A percentile compares a stretch with the other conserved stretches of the same genome.
Evolutionary conservation across 139 green algal genomes (phyloP).

Genomic region (Coelastrella sp.): DNA sequence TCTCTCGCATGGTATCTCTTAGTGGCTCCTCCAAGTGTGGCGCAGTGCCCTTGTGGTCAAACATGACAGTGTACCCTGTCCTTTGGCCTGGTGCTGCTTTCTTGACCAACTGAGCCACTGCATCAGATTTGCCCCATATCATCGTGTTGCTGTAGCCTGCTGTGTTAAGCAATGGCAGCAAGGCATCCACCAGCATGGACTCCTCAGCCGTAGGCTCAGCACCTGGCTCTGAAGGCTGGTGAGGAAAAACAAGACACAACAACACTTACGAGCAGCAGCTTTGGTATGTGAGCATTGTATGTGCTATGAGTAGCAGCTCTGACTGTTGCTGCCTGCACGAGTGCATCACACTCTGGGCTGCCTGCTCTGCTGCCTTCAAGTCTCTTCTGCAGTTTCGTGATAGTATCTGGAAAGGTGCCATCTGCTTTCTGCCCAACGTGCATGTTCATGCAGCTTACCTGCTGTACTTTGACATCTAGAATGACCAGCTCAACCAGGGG

Average conservation of each 20-base stretch:
- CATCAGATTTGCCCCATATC: constrained; percentile 62
- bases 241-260: too few species aligned
- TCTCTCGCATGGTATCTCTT: background rate
- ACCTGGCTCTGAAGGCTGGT: background rate
- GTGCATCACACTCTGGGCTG: too few species aligned
- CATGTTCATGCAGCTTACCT: background rate
- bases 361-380: too few species aligned
- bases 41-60: background rate
- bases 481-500: background rate
- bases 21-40: constrained; percentile 6
- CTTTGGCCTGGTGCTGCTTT: constrained; percentile 17
- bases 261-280: too few species aligned
- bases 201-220: background rate
- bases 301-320: too few species aligned
- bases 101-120: constrained; percentile 44
- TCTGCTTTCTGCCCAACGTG: too few species aligned
- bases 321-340: too few species aligned
- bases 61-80: constrained; percentile 24
- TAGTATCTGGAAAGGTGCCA: too few species aligned
- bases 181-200: constrained; percentile 8
- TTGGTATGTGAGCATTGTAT: too few species aligned
- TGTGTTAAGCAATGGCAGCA: constrained; percentile 5
- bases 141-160: constrained; percentile 42
- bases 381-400: too few species aligned
- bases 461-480: constrained; percentile 22